Evolutionary conservation across 225 moss, liverwort and hornwort species (phyloP).

Genomic region (Physcomitrium patens): DNA sequence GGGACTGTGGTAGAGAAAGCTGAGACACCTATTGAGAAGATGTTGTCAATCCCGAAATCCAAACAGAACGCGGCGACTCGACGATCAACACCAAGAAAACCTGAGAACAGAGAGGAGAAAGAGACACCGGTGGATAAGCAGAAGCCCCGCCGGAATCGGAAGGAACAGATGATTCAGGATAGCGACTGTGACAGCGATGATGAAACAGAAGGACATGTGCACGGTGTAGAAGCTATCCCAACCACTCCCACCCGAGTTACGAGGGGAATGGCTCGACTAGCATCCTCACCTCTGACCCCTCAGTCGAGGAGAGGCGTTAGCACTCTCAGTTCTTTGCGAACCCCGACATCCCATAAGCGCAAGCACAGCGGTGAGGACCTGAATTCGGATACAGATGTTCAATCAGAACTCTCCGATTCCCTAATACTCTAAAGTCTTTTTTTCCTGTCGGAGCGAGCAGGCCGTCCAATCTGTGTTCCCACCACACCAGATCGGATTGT

Average conservation of each 20-base stretch:
- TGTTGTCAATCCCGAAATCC: conserved; percentile 29
- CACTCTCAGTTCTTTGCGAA: background rate
- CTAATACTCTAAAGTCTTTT: conserved; percentile 6
- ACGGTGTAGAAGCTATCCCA: conserved; percentile 5
- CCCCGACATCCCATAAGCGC: conserved; percentile 20
- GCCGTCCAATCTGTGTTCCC: too few species aligned
- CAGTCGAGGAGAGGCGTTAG: conserved; percentile 13
- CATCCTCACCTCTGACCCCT: conserved; percentile 23
- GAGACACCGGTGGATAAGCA: background rate
- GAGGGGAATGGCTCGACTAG: conserved; percentile 45
- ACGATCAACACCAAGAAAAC: conserved; percentile 29
- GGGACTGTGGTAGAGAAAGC: conserved; percentile 3
- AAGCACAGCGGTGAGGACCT: conserved; percentile 1
- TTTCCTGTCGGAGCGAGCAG: too few species aligned
- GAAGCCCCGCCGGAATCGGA: conserved; percentile 19
- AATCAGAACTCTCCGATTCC: conserved; percentile 22
- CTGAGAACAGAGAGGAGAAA: background rate
- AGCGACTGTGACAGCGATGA: conserved; percentile 49
- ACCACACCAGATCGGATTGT: too few species aligned
- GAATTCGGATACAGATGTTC: conserved; percentile 13
- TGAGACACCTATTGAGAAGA: conserved; percentile 47
- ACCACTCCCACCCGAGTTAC: conserved; percentile 8
- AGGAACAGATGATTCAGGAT: conserved; percentile 35
- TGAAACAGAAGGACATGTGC: conserved; percentile 28
- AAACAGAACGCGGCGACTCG: conserved; percentile 34